Evolutionary conservation across 2,329 filamentous ascomycete genomes (phyloP).

Genomic region (Ilyonectria destructans): DNA sequence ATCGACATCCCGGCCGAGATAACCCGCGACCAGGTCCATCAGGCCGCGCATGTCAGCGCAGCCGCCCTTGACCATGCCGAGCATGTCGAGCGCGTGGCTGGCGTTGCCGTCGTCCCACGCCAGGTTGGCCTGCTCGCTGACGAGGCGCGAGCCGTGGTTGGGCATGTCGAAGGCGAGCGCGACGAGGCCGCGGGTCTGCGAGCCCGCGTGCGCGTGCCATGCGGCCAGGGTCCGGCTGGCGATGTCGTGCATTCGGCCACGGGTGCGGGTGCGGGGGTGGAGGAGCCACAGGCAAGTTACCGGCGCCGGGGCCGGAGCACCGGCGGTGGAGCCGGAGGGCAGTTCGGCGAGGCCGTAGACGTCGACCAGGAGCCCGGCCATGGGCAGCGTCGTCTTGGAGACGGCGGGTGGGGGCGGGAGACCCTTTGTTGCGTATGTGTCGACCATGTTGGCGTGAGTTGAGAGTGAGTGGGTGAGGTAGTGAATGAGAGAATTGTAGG

Average conservation of each 20-base stretch:
- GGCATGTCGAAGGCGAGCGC: conserved; percentile 92
- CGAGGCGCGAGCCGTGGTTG: conserved; percentile 86
- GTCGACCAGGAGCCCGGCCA: conserved; percentile 85
- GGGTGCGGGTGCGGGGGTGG: conserved; percentile 82
- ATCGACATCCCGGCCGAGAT: conserved; percentile 70
- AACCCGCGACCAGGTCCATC: conserved; percentile 84
- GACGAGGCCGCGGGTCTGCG: conserved; percentile 74
- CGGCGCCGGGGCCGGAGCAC: conserved; percentile 52
- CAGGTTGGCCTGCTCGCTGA: conserved; percentile 79
- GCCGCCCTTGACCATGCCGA: conserved; percentile 81
- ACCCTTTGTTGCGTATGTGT: conserved; percentile 53
- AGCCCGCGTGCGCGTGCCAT: conserved; percentile 70
- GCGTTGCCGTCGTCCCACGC: conserved; percentile 86
- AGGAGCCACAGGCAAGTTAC: conserved; percentile 93
- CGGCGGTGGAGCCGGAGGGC: conserved; percentile 54
- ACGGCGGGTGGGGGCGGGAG: conserved; percentile 64
- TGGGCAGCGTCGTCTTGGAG: conserved; percentile 77
- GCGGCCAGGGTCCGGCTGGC: conserved; percentile 79
- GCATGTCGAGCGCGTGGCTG: conserved; percentile 93
- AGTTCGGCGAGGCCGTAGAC: conserved; percentile 88
- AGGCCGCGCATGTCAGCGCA: conserved; percentile 82
- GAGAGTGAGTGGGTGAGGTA: conserved; percentile 14
- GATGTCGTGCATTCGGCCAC: conserved; percentile 82
- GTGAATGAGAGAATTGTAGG: conserved; percentile 28
- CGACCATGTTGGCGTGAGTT: conserved; percentile 41